Evolutionary conservation across 2,329 filamentous ascomycete species (phyloP), one percentile per base, ranked within the genome.

Genomic region (Sporothrix mexicana): DNA sequence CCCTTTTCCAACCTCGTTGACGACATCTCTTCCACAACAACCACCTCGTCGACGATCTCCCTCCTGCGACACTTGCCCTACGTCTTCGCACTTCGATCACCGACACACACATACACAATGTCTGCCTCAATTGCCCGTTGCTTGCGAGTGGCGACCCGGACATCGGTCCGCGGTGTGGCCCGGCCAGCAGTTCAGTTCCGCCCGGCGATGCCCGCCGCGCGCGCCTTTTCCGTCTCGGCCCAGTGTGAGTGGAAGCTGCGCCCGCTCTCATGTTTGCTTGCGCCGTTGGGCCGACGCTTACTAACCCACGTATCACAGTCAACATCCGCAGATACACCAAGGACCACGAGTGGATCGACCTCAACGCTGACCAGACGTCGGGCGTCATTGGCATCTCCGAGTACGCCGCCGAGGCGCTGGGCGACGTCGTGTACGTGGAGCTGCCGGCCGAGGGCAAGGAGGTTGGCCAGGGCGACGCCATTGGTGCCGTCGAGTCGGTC

Each of bases 301-400:
- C 51, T 61, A 53, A n/a, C 41, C 30, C 30, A 36, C 73, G 68
- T 55, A 59, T 15, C 47, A 36, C 75, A 93, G 91, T 84, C 79
- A 84, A 86, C 72, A 85, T 88, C 76, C 95, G 96, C 85, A 93
- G 91, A 82, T 99, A 97, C 87, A 98, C 96, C 76, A 92, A 95
- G 82, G 95, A 98, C 81, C 96, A 99, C 87, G 96, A 99, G 86
- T 99, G 96, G 96, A 91, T 99, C 81, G 94, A 98, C 83, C 85
- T 97, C 74, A 91, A 91, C 72, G 90, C 89, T 69, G 93, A 97
- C 83, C 90, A 92, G 81, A 95, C 93, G 83, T 92, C 91, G 68
- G 95, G 93, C 86, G 89, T 88, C 69, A 86, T 91, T 77, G 96
- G 96, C 74, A 97, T 99, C 82, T 96, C 94, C 72, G 87, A 91